Evolutionary conservation across 2,329 filamentous ascomycete species (phyloP), one percentile per base, ranked within the genome.

Genomic region (Fusarium chuoi): DNA sequence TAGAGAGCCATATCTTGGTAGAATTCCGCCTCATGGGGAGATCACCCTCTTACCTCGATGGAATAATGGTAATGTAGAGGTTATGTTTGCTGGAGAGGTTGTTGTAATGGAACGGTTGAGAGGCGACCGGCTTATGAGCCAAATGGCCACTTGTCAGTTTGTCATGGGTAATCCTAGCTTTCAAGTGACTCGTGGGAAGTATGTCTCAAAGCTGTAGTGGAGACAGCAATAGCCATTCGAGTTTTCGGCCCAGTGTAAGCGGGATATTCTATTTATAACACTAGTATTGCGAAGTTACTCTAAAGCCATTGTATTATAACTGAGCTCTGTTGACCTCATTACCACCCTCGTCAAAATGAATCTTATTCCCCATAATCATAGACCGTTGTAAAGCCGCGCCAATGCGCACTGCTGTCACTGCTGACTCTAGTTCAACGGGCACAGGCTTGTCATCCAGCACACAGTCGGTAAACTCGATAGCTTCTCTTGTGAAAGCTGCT

Each of bases 401-500:
- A 80, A 93, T 92, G 78, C 85, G 84, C 15, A 93, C 86, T 0
- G 89, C 87, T 64, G 88, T 84, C 20, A 92, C 87, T 5, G 89
- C 89, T 24, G 88, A 87, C 36, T 82, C 79, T 52, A 92, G 78
- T 79, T 88, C 87, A 75, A 92, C 84, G 1, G 89, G 89, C 54
- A 90, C 80, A 20, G 84, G 80, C 24, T 81, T 88, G 70, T 87
- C 81, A 70, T 92, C 88, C 59, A 92, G 80, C 65, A 89, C 88
- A 22, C 83, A 85, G 18, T 86, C 87, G 1, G 89, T 89, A 71
- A 92, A 92, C 80, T 92, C 89, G 64, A 90, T 88, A 11, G 88
- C 87, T 81, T 93, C 90, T 18, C 82, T 87, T n/a, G 90, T 87
- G 77, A 92, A 92, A 0, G 90, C 90, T 33, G 88, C 81, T 71